Percentiles rank a stretch among this genome's conserved stretches.
Conservation (phyloP, 78 protist genomes). For the Paratrimastix pyriformis region DNA sequence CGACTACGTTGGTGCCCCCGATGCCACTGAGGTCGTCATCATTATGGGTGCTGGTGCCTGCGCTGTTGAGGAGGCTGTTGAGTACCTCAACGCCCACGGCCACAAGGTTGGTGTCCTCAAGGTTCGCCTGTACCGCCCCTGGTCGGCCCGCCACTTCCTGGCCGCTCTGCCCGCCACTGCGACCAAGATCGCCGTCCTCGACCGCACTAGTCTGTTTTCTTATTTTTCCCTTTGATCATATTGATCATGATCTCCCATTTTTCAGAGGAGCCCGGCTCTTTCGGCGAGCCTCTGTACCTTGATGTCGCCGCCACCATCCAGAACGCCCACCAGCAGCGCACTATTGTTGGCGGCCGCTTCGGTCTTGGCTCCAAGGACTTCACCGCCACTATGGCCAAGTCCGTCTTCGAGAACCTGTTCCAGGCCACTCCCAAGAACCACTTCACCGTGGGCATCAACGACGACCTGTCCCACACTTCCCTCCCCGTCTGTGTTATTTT, state of each 20-base stretch:
- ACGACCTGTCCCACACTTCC: conserved; percentile 47
- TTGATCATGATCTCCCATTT: not conserved
- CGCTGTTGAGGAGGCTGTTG: conserved; percentile 23
- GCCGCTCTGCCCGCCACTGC: conserved; percentile 41
- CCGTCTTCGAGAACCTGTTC: conserved; percentile 48
- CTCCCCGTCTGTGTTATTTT: too few species aligned
- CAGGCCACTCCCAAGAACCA: conserved; percentile 25
- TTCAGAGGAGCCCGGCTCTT: conserved; percentile 44
- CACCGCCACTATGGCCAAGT: conserved; percentile 38
- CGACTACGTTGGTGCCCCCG: conserved; percentile 47
- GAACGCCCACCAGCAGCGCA: not conserved
- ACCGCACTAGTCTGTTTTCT: too few species aligned
- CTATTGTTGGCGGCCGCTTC: conserved; percentile 47
- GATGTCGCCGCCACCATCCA: conserved; percentile 28
- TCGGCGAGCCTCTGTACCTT: conserved; percentile 57
- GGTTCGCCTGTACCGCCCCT: conserved; percentile 61
- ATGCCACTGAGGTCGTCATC: conserved; percentile 54
- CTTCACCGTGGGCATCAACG: conserved; percentile 54
- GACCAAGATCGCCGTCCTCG: conserved; percentile 46
- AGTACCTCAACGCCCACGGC: conserved; percentile 24
- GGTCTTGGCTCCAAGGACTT: conserved; percentile 61
- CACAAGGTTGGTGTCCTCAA: conserved; percentile 45
- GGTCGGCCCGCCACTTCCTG: conserved; percentile 23
- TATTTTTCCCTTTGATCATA: too few species aligned
- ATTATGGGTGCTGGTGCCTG: conserved; percentile 45